Conservation (phyloP, 805 yeast genomes). For the Saccharomyces kudriavzevii region DNA sequence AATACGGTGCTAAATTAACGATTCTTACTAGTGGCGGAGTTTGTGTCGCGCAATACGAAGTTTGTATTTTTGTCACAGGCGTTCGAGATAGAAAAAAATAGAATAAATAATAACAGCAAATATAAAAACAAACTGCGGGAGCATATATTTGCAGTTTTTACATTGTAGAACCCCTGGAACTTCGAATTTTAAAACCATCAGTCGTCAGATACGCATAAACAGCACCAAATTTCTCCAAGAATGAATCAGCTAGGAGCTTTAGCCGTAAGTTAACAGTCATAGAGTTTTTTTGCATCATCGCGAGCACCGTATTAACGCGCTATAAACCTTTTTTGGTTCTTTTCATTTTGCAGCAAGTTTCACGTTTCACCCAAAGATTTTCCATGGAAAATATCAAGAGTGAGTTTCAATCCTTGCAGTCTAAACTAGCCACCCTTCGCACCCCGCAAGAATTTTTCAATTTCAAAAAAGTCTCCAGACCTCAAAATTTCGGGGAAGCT, state of each 20-base stretch:
- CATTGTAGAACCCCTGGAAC: neutral
- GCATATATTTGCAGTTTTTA: neutral
- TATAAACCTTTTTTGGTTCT: neutral
- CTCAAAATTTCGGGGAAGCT: constrained; percentile 78
- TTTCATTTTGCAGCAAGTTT: constrained; percentile 16
- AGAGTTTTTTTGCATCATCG: neutral
- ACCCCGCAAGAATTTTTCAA: constrained; percentile 95
- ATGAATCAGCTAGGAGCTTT: constrained; percentile 14
- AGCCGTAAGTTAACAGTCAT: constrained; percentile 7
- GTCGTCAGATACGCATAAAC: neutral
- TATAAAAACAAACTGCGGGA: neutral
- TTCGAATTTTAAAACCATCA: neutral
- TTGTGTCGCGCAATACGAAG: neutral
- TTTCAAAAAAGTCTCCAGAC: constrained; percentile 80
- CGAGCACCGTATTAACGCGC: neutral
- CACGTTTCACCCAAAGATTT: constrained; percentile 26
- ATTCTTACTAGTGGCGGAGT: neutral
- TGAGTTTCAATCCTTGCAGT: constrained; percentile 48
- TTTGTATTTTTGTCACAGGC: neutral
- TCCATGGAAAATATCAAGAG: constrained; percentile 31
- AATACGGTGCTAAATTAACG: neutral
- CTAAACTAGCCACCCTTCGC: constrained; percentile 61
- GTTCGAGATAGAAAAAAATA: neutral
- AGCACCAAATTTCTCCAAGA: neutral
- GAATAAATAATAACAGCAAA: neutral